A percentile compares a stretch with the other conserved stretches of the same genome.
These are phyloP conservation scores for Lentinula aciculospora DNA, from an alignment of 768 basidiomycete species.

Conservation along the genomic window DNA sequence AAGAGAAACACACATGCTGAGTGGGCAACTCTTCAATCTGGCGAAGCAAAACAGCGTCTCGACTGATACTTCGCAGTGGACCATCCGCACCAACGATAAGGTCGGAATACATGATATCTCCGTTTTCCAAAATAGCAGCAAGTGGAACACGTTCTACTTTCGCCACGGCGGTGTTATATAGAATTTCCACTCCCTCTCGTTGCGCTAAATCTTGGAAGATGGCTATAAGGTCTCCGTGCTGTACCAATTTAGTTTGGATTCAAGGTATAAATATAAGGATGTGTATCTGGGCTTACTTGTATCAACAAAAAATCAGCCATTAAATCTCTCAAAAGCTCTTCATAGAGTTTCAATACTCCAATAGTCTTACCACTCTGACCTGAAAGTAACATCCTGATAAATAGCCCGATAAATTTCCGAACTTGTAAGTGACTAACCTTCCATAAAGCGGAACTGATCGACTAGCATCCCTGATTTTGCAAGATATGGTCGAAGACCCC, in stretches of 20 bases:
- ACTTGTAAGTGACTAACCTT: constrained; percentile 14
- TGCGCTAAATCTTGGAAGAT: constrained; percentile 41
- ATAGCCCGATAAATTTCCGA: background rate
- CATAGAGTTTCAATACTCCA: constrained; percentile 40
- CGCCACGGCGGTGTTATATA: constrained; percentile 31
- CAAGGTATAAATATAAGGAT: background rate
- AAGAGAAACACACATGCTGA: constrained; percentile 23
- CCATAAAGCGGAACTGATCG: constrained; percentile 22
- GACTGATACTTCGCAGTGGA: constrained; percentile 28
- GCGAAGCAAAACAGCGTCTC: constrained; percentile 24
- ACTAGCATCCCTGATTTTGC: constrained; percentile 29
- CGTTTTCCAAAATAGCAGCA: constrained; percentile 32
- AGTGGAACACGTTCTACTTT: constrained; percentile 24
- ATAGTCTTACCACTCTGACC: constrained; percentile 39
- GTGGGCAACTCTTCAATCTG: constrained; percentile 18
- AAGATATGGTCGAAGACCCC: constrained; percentile 46
- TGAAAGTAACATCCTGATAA: constrained; percentile 15
- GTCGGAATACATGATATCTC: constrained; percentile 40
- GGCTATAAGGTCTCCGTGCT: constrained; percentile 50
- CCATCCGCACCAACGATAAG: constrained; percentile 62
- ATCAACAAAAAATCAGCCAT: constrained; percentile 27
- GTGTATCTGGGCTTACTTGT: constrained; percentile 34
- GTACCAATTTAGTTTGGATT: background rate
- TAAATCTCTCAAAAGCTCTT: constrained; percentile 37
- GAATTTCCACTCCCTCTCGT: constrained; percentile 42